Evolutionary conservation across 371 early-diverging fungal species (phyloP).

Genomic region (Mortierella sp.): DNA sequence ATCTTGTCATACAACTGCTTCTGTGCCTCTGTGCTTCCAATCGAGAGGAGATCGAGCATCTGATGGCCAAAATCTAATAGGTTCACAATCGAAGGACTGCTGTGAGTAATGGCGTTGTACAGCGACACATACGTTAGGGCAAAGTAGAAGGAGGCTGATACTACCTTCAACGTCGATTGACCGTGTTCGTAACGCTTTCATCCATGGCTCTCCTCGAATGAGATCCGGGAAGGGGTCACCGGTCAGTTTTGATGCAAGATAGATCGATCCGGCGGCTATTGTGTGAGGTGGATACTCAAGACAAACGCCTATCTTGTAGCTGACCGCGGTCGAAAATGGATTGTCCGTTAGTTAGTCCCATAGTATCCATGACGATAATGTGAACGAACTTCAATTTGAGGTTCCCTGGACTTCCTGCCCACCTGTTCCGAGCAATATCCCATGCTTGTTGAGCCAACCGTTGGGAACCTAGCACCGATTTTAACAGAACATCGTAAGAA

Average conservation of each 20-base stretch:
- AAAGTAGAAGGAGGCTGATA: not conserved
- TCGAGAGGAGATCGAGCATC: slow-evolving; percentile 65
- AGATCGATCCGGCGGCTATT: slow-evolving; percentile 72
- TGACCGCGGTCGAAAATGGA: slow-evolving; percentile 5
- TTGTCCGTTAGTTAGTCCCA: too few relatives aligned
- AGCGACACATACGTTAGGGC: not conserved
- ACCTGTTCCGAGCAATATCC: slow-evolving; percentile 64
- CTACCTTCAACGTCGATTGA: slow-evolving; percentile 29
- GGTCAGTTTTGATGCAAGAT: slow-evolving; percentile 57
- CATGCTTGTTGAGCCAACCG: slow-evolving; percentile 63
- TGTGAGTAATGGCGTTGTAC: not conserved
- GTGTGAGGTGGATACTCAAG: slow-evolving; percentile 73
- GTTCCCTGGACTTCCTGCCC: not conserved
- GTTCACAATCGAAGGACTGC: not conserved
- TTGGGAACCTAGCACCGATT: slow-evolving; percentile 53
- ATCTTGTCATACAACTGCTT: slow-evolving; percentile 58
- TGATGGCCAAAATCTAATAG: slow-evolving; percentile 66
- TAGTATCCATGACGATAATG: too few relatives aligned
- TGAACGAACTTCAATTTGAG: too few relatives aligned
- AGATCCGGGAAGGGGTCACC: slow-evolving; percentile 60
- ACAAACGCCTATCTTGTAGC: slow-evolving; percentile 68
- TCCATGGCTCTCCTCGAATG: slow-evolving; percentile 60
- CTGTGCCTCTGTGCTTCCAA: slow-evolving; percentile 52
- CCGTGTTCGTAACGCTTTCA: slow-evolving; percentile 64
- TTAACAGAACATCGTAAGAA: not conserved